phyloP scores from a whole-genome alignment of 495 filamentous ascomycete species.

The Chlorociboria aeruginascens region DNA sequence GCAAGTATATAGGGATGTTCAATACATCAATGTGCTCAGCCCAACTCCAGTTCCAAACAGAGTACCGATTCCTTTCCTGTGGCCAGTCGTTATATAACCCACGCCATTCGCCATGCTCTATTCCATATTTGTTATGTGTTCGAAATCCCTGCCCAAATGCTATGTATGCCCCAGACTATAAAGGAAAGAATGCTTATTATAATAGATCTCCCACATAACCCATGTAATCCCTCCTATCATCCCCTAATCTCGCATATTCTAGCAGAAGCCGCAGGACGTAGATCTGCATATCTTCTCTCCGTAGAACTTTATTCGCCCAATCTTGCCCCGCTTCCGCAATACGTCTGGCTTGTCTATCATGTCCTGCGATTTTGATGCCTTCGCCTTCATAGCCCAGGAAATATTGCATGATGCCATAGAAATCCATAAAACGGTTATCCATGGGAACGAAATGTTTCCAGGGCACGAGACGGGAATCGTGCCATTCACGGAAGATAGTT shows the following conservation, averaged over 20 bases:
- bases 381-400: constrained; percentile 48
- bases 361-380: constrained; percentile 24
- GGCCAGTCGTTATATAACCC: too few relatives aligned
- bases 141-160: not conserved
- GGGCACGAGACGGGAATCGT: constrained; percentile 53
- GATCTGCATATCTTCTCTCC: constrained; percentile 61
- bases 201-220: constrained; percentile 47
- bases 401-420: constrained; percentile 69
- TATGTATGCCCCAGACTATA: not conserved
- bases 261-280: constrained; percentile 57
- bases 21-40: too few relatives aligned
- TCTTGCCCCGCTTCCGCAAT: constrained; percentile 51
- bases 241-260: constrained; percentile 56
- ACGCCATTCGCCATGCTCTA: too few relatives aligned
- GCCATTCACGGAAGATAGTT: constrained; percentile 66
- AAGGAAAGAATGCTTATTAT: not conserved
- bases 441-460: constrained; percentile 78
- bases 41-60: too few relatives aligned
- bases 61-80: too few relatives aligned
- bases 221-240: constrained; percentile 52
- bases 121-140: too few relatives aligned
- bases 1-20: too few relatives aligned
- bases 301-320: constrained; percentile 58
- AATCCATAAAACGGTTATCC: constrained; percentile 68
- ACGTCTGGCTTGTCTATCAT: constrained; percentile 46